Conservation (phyloP, 257 asterid species). For the Penstemon barbatus region DNA sequence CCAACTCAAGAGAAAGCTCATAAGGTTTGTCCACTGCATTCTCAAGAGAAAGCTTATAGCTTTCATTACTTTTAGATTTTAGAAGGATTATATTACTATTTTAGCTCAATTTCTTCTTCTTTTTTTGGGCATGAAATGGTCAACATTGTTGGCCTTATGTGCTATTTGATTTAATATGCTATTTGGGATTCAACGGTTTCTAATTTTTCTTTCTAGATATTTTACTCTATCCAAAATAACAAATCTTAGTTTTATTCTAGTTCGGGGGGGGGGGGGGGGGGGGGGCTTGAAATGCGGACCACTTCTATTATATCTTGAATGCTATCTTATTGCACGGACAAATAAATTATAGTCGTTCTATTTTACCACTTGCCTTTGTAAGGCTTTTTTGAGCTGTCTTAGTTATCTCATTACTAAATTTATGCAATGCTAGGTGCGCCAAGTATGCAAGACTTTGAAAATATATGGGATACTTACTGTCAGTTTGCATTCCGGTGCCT, state of each 20-base stretch:
- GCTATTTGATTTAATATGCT: neutral
- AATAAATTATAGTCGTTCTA: neutral
- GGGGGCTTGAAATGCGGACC: no score
- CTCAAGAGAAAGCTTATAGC: neutral
- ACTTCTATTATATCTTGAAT: neutral
- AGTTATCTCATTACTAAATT: constrained; percentile 2
- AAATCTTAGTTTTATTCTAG: neutral
- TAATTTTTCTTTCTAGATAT: neutral
- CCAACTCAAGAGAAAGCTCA: constrained; percentile 81
- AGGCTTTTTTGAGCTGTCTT: constrained; percentile 10
- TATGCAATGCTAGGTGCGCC: constrained; percentile 47
- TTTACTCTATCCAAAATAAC: neutral
- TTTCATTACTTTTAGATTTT: neutral
- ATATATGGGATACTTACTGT: constrained; percentile 59
- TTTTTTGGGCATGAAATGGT: neutral
- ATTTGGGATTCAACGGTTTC: neutral
- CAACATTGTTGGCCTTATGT: neutral
- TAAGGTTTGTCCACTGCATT: constrained; percentile 46
- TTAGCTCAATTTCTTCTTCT: neutral
- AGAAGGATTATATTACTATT: neutral
- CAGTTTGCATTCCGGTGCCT: constrained; percentile 85
- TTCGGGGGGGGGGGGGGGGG: no score
- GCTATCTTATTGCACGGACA: neutral
- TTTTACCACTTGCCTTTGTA: neutral
- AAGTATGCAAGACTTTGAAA: constrained; percentile 68